These are phyloP conservation scores for Arachis hypogaea DNA, from an alignment of 306 rosid species.

Conservation along the genomic window DNA sequence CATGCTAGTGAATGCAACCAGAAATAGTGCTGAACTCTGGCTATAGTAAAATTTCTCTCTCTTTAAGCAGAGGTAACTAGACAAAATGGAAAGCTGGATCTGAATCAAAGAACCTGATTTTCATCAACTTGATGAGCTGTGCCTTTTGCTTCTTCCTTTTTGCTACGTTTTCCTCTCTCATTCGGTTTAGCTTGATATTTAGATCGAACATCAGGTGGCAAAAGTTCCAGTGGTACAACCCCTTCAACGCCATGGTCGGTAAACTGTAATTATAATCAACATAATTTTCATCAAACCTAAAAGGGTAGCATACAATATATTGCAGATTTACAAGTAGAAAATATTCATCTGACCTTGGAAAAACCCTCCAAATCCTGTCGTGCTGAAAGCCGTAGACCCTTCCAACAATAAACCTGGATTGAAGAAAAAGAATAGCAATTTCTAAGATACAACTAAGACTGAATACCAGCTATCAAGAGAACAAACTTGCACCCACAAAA, in stretches of 20 bases:
- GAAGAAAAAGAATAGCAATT: conserved; percentile 19
- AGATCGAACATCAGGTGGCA: conserved; percentile 79
- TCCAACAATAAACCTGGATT: conserved; percentile 97
- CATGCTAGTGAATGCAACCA: conserved; percentile 23
- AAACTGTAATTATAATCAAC: conserved; percentile 60
- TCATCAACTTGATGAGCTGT: conserved; percentile 68
- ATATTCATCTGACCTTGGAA: conserved; percentile 63
- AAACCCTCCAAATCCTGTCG: conserved; percentile 98
- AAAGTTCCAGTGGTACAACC: conserved; percentile 88
- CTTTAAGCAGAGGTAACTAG: conserved; percentile 1
- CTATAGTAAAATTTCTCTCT: conserved; percentile 22
- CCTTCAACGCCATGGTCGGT: conserved; percentile 93
- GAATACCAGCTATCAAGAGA: not conserved
- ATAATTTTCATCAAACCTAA: conserved; percentile 1
- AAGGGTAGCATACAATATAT: conserved; percentile 18
- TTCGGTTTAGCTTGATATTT: conserved; percentile 84
- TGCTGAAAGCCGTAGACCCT: conserved; percentile 92
- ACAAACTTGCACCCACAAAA: not conserved
- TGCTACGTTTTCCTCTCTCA: conserved; percentile 84
- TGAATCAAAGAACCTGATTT: conserved; percentile 68
- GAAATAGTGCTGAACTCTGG: conserved; percentile 19
- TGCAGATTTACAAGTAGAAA: not conserved
- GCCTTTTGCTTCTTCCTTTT: conserved; percentile 81
- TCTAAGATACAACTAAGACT: conserved; percentile 2
- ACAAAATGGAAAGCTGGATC: conserved; percentile 31